These are phyloP conservation scores for Sesbania bispinosa DNA, from an alignment of 306 rosid species.

Conservation along the genomic window DNA sequence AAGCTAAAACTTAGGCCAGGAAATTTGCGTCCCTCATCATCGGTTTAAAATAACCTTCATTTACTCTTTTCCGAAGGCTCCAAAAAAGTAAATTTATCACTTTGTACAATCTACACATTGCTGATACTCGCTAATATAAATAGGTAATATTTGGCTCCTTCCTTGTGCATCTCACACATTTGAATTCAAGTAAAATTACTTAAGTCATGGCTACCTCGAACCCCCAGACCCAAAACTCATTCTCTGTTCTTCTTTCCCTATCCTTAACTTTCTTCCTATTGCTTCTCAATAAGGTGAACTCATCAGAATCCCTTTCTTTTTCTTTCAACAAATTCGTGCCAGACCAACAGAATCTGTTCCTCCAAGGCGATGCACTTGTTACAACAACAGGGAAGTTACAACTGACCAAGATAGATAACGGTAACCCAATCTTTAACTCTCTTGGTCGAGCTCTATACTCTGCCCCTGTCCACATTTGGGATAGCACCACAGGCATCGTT, in stretches of 20 bases:
- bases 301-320: background rate
- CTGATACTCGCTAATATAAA: too few species aligned
- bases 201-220: background rate
- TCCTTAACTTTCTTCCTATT: background rate
- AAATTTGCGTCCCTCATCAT: too few species aligned
- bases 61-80: too few species aligned
- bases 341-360: background rate
- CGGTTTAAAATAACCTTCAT: too few species aligned
- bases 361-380: background rate
- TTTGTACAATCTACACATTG: too few species aligned
- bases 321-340: background rate
- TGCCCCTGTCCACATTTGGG: constrained; percentile 2
- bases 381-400: background rate
- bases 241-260: too few species aligned
- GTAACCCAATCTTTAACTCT: background rate
- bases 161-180: too few species aligned
- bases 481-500: background rate
- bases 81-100: too few species aligned
- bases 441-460: background rate
- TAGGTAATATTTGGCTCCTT: too few species aligned
- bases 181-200: too few species aligned
- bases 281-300: background rate
- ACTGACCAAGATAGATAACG: background rate
- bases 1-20: too few species aligned
- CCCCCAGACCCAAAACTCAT: too few species aligned